Evolutionary conservation across 2,329 filamentous ascomycete genomes (phyloP).

Genomic region (Catunica adiposa): DNA sequence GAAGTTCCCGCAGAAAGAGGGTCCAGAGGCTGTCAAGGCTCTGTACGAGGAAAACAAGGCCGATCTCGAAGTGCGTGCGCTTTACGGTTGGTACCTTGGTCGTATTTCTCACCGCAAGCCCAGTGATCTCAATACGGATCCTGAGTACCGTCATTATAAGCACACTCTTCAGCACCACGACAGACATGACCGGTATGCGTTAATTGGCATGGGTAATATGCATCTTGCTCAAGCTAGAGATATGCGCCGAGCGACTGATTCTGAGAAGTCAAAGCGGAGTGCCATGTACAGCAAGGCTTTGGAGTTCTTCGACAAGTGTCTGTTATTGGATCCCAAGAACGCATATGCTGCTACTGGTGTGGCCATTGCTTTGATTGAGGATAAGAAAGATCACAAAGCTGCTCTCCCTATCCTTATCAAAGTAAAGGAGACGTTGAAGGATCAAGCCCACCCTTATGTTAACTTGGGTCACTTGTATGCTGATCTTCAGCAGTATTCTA

Average conservation of each 20-base stretch:
- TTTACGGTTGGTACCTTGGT: slow-evolving; percentile 93
- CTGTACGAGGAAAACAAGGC: slow-evolving; percentile 69
- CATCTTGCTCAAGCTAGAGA: slow-evolving; percentile 75
- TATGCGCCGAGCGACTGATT: slow-evolving; percentile 80
- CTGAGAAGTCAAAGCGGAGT: slow-evolving; percentile 78
- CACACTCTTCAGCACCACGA: slow-evolving; percentile 87
- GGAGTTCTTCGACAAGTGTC: slow-evolving; percentile 95
- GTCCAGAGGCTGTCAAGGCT: slow-evolving; percentile 69
- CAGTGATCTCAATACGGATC: slow-evolving; percentile 69
- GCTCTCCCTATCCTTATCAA: slow-evolving; percentile 81
- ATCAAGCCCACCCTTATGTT: slow-evolving; percentile 63
- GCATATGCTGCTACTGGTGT: slow-evolving; percentile 93
- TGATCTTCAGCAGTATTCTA: slow-evolving; percentile 75
- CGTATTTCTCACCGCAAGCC: slow-evolving; percentile 68
- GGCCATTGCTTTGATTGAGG: slow-evolving; percentile 83
- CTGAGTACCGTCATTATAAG: slow-evolving; percentile 88
- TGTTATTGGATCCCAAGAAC: slow-evolving; percentile 88
- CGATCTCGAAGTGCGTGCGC: slow-evolving; percentile 77
- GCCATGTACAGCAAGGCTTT: slow-evolving; percentile 81
- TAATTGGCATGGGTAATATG: slow-evolving; percentile 94
- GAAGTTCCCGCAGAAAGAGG: slow-evolving; percentile 66
- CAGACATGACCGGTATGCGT: slow-evolving; percentile 93
- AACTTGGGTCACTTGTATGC: slow-evolving; percentile 89
- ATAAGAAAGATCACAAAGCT: slow-evolving; percentile 72
- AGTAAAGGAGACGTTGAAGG: slow-evolving; percentile 75